Conservation (phyloP, 169 alveolate genomes). For the Plasmodium cynomolgi region DNA sequence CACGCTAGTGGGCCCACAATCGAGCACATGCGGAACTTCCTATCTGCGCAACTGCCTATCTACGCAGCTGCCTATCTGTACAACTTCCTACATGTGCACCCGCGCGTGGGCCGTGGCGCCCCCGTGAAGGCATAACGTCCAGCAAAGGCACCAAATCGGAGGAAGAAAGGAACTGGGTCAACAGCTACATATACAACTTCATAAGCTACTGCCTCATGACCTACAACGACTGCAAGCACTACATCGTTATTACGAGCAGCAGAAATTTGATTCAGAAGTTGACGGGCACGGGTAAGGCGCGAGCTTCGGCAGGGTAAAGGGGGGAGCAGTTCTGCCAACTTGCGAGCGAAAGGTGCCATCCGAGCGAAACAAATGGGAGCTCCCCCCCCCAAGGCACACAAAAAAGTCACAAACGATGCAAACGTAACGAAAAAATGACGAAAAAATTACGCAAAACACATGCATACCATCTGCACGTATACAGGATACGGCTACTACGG, state of each 20-base stretch:
- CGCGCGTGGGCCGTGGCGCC: background rate
- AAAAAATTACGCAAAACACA: background rate
- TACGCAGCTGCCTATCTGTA: background rate
- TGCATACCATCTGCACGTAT: background rate
- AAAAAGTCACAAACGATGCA: background rate
- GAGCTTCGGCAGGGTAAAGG: background rate
- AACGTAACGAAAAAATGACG: background rate
- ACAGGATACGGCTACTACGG: conserved; percentile 63
- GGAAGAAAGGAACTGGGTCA: conserved; percentile 57
- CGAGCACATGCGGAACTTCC: background rate
- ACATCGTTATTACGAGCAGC: conserved; percentile 39
- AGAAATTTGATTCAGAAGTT: conserved; percentile 55
- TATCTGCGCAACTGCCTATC: background rate
- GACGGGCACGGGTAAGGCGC: conserved; percentile 53
- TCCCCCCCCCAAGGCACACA: background rate
- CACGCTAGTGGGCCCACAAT: background rate
- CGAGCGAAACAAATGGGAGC: background rate
- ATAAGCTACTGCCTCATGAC: conserved; percentile 51
- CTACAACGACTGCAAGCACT: conserved; percentile 65
- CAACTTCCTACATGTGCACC: background rate
- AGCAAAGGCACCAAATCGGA: conserved; percentile 24
- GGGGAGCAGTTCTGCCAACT: background rate
- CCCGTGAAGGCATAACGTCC: conserved; percentile 47
- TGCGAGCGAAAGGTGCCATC: background rate
- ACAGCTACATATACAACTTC: conserved; percentile 65